Evolutionary conservation across 192 early-diverging fungal species (phyloP), one percentile per base, ranked within the genome.

Genomic region (Coemansia interrupta): DNA sequence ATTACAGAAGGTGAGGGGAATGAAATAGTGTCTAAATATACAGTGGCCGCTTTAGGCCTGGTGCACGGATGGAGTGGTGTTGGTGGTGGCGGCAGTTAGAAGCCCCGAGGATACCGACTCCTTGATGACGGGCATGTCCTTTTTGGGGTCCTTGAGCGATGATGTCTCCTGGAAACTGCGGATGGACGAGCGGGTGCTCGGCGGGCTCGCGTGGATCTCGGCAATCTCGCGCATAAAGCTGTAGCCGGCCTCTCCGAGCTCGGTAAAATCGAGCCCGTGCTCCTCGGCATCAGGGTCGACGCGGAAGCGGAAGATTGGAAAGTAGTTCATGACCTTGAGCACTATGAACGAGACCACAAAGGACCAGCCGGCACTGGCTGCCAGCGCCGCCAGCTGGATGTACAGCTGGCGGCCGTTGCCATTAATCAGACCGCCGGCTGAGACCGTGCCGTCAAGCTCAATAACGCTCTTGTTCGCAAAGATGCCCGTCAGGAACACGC

Each of bases 401-500:
- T 78, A 77, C 19, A 93, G 54, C 76, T 89, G 89, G 15, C 71
- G 82, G 54, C 61, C 85, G 66, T 89, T 83, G 44, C 85, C 85
- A 59, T 89, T 83, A 60, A 92, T 70, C 64, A 84, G 85, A 56
- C 90, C 68, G 61, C 87, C 76, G 46, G 44, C 47, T n/a, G 69
- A 66, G 15, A 52, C 32, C 0, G 44, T 68, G 24, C 75, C 75
- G 63, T 94, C 90, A 32, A 94, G 69, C 12, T 39, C 72, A 1
- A 88, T 88, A 72, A 95, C 82, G 52, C 68, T 82, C 38, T 83
- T 77, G 61, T 92, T 81, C 17, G 95, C 94, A 81, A 96, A 98
- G 20, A 98, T 55, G 61, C 94, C 95, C 5, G 94, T 94, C 20
- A 95, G 72, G n/a, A 98, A 66, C 57, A 86, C 85, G 42, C 95